These are phyloP conservation scores for Thuja plicata DNA, from an alignment of 83 land plant genomes.

Conservation along the genomic window DNA sequence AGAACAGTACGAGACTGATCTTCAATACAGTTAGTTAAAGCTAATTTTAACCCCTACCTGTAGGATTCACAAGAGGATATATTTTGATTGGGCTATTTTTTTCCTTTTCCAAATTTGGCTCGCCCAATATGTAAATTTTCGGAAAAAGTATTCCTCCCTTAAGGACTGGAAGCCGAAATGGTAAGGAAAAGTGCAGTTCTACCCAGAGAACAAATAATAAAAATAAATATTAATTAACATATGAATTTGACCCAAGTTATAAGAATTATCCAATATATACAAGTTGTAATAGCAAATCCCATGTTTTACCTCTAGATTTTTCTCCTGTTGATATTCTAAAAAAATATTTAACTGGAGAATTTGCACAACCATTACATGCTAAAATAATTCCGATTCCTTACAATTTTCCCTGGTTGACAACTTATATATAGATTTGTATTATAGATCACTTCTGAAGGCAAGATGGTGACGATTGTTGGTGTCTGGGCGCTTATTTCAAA, in stretches of 20 bases:
- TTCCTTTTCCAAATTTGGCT: neutral
- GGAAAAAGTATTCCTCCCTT: neutral
- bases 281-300: neutral
- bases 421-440: neutral
- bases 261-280: neutral
- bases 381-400: neutral
- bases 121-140: neutral
- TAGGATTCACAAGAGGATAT: neutral
- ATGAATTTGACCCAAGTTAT: neutral
- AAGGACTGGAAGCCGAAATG: no score
- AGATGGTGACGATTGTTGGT: neutral
- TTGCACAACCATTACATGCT: neutral
- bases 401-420: neutral
- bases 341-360: neutral
- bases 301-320: neutral
- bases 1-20: neutral
- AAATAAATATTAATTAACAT: neutral
- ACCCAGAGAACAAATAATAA: no score
- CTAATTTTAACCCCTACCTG: neutral
- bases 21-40: neutral
- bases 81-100: no score
- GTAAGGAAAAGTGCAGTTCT: no score
- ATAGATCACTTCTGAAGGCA: neutral
- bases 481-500: constrained; percentile 1
- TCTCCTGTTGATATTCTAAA: neutral